Evolutionary conservation across 768 basidiomycete species (phyloP).

Genomic region (Leccinum fibrillosum): DNA sequence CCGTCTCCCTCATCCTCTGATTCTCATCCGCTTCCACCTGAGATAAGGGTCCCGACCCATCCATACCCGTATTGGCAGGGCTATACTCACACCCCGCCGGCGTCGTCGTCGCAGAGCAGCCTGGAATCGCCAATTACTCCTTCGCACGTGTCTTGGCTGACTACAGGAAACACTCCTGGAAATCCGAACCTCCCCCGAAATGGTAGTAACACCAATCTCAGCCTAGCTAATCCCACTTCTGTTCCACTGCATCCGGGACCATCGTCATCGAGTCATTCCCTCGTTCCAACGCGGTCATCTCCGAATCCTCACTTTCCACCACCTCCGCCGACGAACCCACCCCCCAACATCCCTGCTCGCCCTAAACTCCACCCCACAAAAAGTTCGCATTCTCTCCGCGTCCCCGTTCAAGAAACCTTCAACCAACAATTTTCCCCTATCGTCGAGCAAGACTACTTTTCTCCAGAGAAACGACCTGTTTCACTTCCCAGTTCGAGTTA

Average conservation of each 20-base stretch:
- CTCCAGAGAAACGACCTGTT: conserved; percentile 42
- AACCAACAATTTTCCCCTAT: conserved; percentile 59
- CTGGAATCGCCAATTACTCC: conserved; percentile 34
- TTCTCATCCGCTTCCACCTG: conserved; percentile 26
- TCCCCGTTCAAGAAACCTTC: conserved; percentile 31
- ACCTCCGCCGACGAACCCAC: conserved; percentile 29
- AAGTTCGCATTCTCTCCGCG: conserved; percentile 43
- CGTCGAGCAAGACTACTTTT: conserved; percentile 60
- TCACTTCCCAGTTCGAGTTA: conserved; percentile 30
- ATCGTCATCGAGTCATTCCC: conserved; percentile 12
- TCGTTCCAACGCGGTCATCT: conserved; percentile 21
- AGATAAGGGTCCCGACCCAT: conserved; percentile 31
- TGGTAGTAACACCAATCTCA: conserved; percentile 4
- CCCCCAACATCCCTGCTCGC: conserved; percentile 25
- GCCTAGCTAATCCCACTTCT: not conserved
- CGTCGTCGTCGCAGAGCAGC: conserved; percentile 31
- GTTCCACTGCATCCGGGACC: not conserved
- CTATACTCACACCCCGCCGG: conserved; percentile 26
- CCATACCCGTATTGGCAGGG: conserved; percentile 35
- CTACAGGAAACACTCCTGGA: conserved; percentile 10
- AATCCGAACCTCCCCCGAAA: conserved; percentile 4
- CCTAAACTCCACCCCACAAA: conserved; percentile 33
- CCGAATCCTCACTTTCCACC: conserved; percentile 34
- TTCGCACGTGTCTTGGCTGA: conserved; percentile 40
- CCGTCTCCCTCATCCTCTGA: conserved; percentile 21